These are phyloP conservation scores for Caulochytrium protostelioides DNA, from an alignment of 371 early-diverging fungal genomes.

Conservation along the genomic window DNA sequence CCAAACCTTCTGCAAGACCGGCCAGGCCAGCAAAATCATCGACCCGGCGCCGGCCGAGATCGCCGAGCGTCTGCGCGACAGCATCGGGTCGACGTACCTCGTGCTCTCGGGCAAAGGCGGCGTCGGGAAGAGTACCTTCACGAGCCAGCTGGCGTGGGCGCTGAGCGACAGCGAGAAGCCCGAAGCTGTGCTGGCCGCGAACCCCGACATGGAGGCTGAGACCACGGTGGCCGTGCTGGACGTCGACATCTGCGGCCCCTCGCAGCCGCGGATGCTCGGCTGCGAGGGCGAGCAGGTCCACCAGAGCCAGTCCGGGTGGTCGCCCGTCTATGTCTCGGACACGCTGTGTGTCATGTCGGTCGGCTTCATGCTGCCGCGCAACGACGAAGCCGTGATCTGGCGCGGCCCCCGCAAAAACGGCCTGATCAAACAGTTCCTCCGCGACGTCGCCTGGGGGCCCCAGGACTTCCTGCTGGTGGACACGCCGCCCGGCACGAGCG, in stretches of 20 bases:
- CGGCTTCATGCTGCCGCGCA: constrained; percentile 74
- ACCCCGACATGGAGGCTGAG: too few species aligned
- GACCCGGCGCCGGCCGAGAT: constrained; percentile 54
- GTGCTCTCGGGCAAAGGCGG: constrained; percentile 52
- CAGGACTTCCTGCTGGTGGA: constrained; percentile 90
- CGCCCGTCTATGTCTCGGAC: constrained; percentile 53
- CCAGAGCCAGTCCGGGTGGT: constrained; percentile 25
- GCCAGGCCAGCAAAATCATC: constrained; percentile 66
- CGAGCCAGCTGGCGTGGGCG: constrained; percentile 21
- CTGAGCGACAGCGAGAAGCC: too few species aligned
- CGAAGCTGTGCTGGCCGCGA: too few species aligned
- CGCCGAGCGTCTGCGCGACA: too few species aligned
- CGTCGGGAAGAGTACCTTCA: constrained; percentile 42
- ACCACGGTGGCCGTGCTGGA: constrained; percentile 65
- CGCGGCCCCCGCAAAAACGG: constrained; percentile 29
- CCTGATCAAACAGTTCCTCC: constrained; percentile 88
- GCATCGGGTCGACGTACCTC: too few species aligned
- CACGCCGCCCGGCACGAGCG: constrained; percentile 98
- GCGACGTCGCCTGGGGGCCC: constrained; percentile 84
- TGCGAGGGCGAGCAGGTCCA: constrained; percentile 70
- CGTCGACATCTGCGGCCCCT: constrained; percentile 97
- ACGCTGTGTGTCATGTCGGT: constrained; percentile 86
- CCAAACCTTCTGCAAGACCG: constrained; percentile 67
- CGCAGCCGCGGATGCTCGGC: constrained; percentile 84
- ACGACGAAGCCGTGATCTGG: constrained; percentile 95